Evolutionary conservation across 768 basidiomycete genomes (phyloP).

Genomic region (Cystobasidium ongulense): DNA sequence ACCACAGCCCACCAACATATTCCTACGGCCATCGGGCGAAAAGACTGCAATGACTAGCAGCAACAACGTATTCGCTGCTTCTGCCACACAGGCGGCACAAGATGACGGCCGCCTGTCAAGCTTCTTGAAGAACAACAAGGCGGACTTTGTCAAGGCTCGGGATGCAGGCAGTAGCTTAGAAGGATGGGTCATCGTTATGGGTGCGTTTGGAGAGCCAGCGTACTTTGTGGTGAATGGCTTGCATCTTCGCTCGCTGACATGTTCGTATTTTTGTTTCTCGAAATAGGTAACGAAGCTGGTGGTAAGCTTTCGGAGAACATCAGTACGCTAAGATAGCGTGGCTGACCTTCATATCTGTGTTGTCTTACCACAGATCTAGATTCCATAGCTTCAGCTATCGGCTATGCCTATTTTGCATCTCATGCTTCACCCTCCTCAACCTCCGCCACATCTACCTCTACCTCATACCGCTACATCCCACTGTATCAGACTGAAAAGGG

Average conservation of each 20-base stretch:
- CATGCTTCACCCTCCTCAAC: constrained; percentile 43
- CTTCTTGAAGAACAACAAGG: constrained; percentile 53
- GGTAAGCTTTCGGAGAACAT: constrained; percentile 51
- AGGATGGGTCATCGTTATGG: constrained; percentile 76
- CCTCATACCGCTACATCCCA: constrained; percentile 58
- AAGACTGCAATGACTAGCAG: not conserved
- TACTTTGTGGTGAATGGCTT: not conserved
- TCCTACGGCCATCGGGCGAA: not conserved
- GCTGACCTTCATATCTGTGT: not conserved
- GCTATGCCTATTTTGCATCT: constrained; percentile 67
- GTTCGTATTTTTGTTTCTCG: not conserved
- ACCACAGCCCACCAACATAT: not conserved
- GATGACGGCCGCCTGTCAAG: constrained; percentile 24
- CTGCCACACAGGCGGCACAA: not conserved
- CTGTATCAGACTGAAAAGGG: constrained; percentile 61
- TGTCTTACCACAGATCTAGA: constrained; percentile 65
- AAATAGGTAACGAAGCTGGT: constrained; percentile 80
- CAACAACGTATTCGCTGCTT: not conserved
- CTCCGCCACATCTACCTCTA: constrained; percentile 34
- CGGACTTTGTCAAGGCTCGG: constrained; percentile 57
- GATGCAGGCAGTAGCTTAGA: constrained; percentile 48
- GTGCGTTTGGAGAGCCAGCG: not conserved
- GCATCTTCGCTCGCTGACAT: not conserved
- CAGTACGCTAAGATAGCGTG: not conserved
- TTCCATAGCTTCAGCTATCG: constrained; percentile 73